phyloP scores from a whole-genome alignment of 2,329 filamentous ascomycete species.

The Emmonsia crescens region DNA sequence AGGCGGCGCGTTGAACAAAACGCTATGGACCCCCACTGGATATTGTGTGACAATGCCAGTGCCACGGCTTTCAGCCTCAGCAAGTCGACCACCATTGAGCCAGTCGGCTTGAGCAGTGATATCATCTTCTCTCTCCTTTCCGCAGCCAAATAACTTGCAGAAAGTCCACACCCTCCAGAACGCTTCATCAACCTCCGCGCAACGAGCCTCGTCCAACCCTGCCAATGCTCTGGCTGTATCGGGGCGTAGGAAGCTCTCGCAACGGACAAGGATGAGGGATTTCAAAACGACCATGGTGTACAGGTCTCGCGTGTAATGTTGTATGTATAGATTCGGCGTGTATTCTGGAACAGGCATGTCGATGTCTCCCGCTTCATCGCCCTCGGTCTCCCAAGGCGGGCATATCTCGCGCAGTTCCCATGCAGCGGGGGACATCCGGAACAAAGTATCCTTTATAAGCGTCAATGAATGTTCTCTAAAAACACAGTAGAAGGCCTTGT shows the following conservation, averaged over 20 bases:
- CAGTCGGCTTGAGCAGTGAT: slow-evolving; percentile 51
- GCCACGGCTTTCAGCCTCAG: slow-evolving; percentile 36
- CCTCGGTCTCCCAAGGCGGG: slow-evolving; percentile 38
- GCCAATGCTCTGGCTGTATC: slow-evolving; percentile 46
- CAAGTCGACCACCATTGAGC: slow-evolving; percentile 47
- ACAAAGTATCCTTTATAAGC: slow-evolving; percentile 42
- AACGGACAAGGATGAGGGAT: slow-evolving; percentile 44
- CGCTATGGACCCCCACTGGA: slow-evolving; percentile 41
- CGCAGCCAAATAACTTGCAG: slow-evolving; percentile 51
- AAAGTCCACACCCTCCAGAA: slow-evolving; percentile 58
- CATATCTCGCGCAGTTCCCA: slow-evolving; percentile 52
- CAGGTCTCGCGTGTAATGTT: slow-evolving; percentile 42
- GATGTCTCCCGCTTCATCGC: slow-evolving; percentile 31
- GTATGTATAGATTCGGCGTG: slow-evolving; percentile 42
- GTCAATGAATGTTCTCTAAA: slow-evolving; percentile 48
- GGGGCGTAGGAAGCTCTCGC: slow-evolving; percentile 45
- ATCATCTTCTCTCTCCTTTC: slow-evolving; percentile 48
- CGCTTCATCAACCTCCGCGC: slow-evolving; percentile 48
- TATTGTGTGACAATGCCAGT: slow-evolving; percentile 40
- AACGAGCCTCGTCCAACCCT: slow-evolving; percentile 35
- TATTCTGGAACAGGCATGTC: slow-evolving; percentile 42
- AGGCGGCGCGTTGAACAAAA: slow-evolving; percentile 45
- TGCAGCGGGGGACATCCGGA: slow-evolving; percentile 45
- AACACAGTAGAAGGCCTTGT: slow-evolving; percentile 45
- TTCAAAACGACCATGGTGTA: slow-evolving; percentile 46